Evolutionary conservation across 2,329 filamentous ascomycete genomes (phyloP), one percentile per base, ranked within the genome.

Genomic region (Rhynchosporium secalis): DNA sequence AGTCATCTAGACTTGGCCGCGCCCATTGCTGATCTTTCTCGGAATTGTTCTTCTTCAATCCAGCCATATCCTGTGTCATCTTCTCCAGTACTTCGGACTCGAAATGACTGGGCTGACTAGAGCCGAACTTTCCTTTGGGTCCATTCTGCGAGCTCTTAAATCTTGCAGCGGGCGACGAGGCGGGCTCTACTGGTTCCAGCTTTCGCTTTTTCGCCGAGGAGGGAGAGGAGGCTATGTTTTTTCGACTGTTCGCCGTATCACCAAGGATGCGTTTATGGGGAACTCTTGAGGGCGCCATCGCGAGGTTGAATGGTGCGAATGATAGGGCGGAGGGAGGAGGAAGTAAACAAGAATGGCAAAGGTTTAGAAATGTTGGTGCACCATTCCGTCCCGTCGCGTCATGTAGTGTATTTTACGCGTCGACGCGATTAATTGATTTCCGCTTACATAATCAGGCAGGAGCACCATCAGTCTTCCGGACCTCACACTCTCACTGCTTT

Each of bases 1-100:
- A 90, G 68, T 82, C 79, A 28, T 79, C 79, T 36, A 91, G 74
- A 36, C 77, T 75, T 15, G 88, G 88, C 58, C 88, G 80, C 52
- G 89, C 87, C 96, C 95, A 99, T 73, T 91, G 84, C 76, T 99
- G 95, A 75, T 98, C 94, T 75, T 88, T 96, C 74, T 99, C 95
- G 2, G 90, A 83, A 76, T 96, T 98, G 76, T 84, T 91, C 71
- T 91, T 83, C 80, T 93, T 96, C 69, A 96, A 81, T 26, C 88
- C 90, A 29, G 85, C 88, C 65, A 98, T 93, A 73, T 97, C 92
- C 76, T 98, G 94, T 65, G 92, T 95, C 76, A 99, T 85, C 80
- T 96, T 96, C 81, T 97, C 94, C 65, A 99, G 82, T 2, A 96
- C 91, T 74, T 97, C 92, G 62, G 90, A 88, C 77, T 98, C 95